Evolutionary conservation across 108 stramenopile species (phyloP).

Genomic region (Skeletonema menzelii): DNA sequence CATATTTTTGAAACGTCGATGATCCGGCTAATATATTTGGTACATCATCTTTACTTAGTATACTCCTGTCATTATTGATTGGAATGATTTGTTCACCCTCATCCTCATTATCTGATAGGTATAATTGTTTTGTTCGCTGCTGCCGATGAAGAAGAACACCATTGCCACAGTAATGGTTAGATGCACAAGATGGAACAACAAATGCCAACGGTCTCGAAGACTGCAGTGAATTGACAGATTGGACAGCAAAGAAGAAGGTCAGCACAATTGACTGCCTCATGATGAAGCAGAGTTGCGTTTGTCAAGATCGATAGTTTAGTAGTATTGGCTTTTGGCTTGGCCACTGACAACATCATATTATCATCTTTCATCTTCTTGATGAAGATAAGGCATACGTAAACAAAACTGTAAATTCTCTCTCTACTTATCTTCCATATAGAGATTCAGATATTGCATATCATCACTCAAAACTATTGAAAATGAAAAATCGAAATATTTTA

Average conservation of each 20-base stretch:
- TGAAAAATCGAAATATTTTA: no score
- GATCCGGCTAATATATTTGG: not conserved
- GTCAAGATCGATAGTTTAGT: no score
- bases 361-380: no score
- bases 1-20: conserved; percentile 2
- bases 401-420: no score
- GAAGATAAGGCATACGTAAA: no score
- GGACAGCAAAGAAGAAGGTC: not conserved
- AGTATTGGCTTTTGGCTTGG: no score
- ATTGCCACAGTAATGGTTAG: not conserved
- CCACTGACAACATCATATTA: no score
- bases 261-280: not conserved
- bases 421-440: no score
- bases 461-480: no score
- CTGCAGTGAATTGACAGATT: not conserved
- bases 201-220: not conserved
- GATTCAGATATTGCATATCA: no score
- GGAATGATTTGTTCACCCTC: not conserved
- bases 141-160: not conserved
- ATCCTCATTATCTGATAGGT: not conserved
- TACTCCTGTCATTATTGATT: conserved; percentile 6
- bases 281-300: not conserved
- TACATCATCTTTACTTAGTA: no score
- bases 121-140: not conserved
- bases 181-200: no score